A percentile compares a stretch with the other conserved stretches of the same genome.
phyloP scores from a whole-genome alignment of 257 asterid species.

The Solanum gandarillasii region DNA sequence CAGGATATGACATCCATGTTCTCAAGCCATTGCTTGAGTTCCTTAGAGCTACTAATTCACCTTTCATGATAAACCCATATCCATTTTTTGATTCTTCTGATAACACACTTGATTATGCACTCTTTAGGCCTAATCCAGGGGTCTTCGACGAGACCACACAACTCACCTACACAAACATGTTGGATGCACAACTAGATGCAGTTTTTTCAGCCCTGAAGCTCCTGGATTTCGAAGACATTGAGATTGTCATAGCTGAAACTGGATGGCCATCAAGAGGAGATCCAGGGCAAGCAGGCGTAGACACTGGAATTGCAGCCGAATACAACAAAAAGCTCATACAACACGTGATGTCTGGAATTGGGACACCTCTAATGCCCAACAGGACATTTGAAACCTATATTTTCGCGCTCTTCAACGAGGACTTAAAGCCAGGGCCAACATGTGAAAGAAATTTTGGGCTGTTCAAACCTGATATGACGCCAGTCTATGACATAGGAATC shows the following conservation, averaged over 20 bases:
- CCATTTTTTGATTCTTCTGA: slow-evolving; percentile 34
- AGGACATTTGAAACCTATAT: slow-evolving; percentile 34
- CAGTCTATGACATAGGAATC: slow-evolving; percentile 47
- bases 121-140: slow-evolving; percentile 35
- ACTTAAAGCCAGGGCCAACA: slow-evolving; percentile 59
- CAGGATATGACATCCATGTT: slow-evolving; percentile 31
- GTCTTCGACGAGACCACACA: slow-evolving; percentile 21
- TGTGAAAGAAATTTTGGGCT: slow-evolving; percentile 68
- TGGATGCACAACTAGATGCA: slow-evolving; percentile 39
- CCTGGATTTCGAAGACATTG: slow-evolving; percentile 22
- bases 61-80: slow-evolving; percentile 34
- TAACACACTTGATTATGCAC: slow-evolving; percentile 27
- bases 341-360: slow-evolving; percentile 26
- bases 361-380: slow-evolving; percentile 44
- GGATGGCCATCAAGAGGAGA: slow-evolving; percentile 50
- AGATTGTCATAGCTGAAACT: slow-evolving; percentile 40
- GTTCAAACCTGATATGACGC: slow-evolving; percentile 25
- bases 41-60: slow-evolving; percentile 33
- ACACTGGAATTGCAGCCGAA: slow-evolving; percentile 21
- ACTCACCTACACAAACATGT: slow-evolving; percentile 30
- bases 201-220: slow-evolving; percentile 27
- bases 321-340: slow-evolving; percentile 30
- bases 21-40: slow-evolving; percentile 33
- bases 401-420: slow-evolving; percentile 46
- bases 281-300: slow-evolving; percentile 29